A percentile compares a stretch with the other conserved stretches of the same genome.
Conservation (phyloP, 2,329 filamentous ascomycete genomes). For the Aspergillus sp. region DNA sequence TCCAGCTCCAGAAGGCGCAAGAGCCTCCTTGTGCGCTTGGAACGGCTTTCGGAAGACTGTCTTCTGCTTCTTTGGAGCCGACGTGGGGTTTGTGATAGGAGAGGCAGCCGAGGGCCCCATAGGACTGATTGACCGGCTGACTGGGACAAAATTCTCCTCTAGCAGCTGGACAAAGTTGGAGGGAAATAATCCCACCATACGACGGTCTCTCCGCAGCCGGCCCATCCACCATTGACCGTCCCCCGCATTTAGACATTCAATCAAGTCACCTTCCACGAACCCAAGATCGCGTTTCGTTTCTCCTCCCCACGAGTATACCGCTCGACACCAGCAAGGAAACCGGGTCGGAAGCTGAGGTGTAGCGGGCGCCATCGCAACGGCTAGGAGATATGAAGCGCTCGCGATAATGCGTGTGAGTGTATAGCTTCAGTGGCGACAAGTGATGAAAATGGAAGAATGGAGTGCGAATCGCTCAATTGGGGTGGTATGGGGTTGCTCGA, state of each 20-base stretch:
- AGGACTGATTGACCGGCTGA: constrained; percentile 49
- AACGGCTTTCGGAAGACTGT: constrained; percentile 64
- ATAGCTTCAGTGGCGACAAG: neutral
- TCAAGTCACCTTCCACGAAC: constrained; percentile 95
- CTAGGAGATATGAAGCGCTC: constrained; percentile 3
- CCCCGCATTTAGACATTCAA: constrained; percentile 96
- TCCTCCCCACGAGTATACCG: constrained; percentile 90
- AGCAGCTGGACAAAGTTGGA: constrained; percentile 96
- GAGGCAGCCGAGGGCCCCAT: constrained; percentile 55
- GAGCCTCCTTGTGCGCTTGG: constrained; percentile 58
- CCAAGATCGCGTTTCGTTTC: constrained; percentile 94
- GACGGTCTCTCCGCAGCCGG: constrained; percentile 80
- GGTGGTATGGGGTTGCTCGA: neutral
- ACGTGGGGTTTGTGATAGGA: constrained; percentile 43
- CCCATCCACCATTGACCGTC: constrained; percentile 99
- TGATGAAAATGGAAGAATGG: neutral
- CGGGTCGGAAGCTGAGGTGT: constrained; percentile 63
- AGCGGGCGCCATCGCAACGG: constrained; percentile 44
- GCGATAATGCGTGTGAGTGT: neutral
- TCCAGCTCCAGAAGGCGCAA: constrained; percentile 39
- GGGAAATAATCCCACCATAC: constrained; percentile 89
- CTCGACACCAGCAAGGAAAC: constrained; percentile 90
- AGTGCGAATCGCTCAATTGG: neutral
- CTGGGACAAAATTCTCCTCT: constrained; percentile 77
- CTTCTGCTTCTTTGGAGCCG: constrained; percentile 58